Evolutionary conservation across 1,284 basidiomycete species (phyloP), one percentile per base, ranked within the genome.

Genomic region (Moesziomyces antarcticus): DNA sequence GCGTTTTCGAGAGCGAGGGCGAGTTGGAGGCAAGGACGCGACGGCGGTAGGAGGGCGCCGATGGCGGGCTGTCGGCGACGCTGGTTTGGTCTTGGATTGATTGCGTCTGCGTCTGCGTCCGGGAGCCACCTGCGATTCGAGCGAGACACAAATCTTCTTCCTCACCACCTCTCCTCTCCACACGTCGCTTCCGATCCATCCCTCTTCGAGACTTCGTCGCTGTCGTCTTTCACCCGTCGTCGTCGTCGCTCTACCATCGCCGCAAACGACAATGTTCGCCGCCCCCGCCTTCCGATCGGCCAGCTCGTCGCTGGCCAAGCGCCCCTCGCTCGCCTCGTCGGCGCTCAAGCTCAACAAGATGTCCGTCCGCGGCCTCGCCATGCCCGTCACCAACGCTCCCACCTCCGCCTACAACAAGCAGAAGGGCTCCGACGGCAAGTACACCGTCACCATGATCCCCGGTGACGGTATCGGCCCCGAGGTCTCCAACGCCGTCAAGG

Each of bases 401-500:
- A 82, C 82, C 40, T 80, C 81, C 27, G 67, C 78, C 45, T 83
- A 81, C 73, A 71, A 69, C 62, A 82, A 83, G 78, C 50, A 82
- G 65, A 76, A 78, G 68, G 80, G 73, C 49, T 53, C 80, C 44
- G 79, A 82, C 56, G 95, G 95, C 74, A 97, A 97, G 88, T 97
- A 94, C 87, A 91, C 91, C 49, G 94, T 96, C 51, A 94, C 94
- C 50, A 87, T 96, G 72, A 93, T 96, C 85, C 92, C 93, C 45
- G 93, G 93, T 84, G 93, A 96, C 84, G 54, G 95, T 86, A 99
- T 99, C 88, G 97, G 97, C 51, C 94, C 96, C 50, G 97, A 99
- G 88, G 98, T 99, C 81, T 93, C 93, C 85, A 88, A 97, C 87
- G 92, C 95, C 68, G 91, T 99, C 82, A 97, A 97, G 87, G 87